Evolutionary conservation across 306 rosid species (phyloP), one percentile per base, ranked within the genome.

Genomic region (Spatholobus suberectus): DNA sequence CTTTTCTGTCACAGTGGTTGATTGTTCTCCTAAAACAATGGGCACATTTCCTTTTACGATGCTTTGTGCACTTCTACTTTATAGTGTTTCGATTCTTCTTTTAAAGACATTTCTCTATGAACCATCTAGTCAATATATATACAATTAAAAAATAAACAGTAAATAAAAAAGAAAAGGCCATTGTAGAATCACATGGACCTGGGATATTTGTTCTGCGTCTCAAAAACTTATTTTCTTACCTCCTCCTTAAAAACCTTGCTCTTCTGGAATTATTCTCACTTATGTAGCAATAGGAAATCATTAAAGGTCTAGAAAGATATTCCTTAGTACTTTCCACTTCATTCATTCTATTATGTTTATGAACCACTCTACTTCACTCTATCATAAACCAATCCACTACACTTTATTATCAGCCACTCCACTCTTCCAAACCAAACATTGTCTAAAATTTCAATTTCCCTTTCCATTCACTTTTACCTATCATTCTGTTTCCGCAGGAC

Each of bases 341-440:
- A 43, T 24, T 37, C 57, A 5, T 58, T 21, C 27, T 54, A 0
- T 11, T 32, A 29, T 73, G 47, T 73, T 73, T 32, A 73, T 52
- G 34, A 10, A 69, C 35, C 27, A 17, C 71, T 44, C 38, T 70
- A 46, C n/a, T n/a, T n/a, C 68, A 54, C 68, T 74, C 49, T 34
- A 34, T 34, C 41, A 20, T 52, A 67, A 37, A 37, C 24, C 49
- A 20, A 46, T 70, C 23, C 4, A 4, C 37, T 21, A 54, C 17
- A 37, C 68, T 75, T 37, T 21, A 14, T 75, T 40, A 75, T 75
- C 54, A 23, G n/a, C 69, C 52, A 40, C 71, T 23, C 57, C 37
- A 24, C 24, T 24, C 21, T 61, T 62, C 47, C 46, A 5, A 77
- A 44, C 23, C 15, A 6, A 76, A 8, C 43, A 11, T 27, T 5